A percentile compares a stretch with the other conserved stretches of the same genome.
Conservation (phyloP, 371 early-diverging fungal genomes). For the Cokeromyces recurvatus region DNA sequence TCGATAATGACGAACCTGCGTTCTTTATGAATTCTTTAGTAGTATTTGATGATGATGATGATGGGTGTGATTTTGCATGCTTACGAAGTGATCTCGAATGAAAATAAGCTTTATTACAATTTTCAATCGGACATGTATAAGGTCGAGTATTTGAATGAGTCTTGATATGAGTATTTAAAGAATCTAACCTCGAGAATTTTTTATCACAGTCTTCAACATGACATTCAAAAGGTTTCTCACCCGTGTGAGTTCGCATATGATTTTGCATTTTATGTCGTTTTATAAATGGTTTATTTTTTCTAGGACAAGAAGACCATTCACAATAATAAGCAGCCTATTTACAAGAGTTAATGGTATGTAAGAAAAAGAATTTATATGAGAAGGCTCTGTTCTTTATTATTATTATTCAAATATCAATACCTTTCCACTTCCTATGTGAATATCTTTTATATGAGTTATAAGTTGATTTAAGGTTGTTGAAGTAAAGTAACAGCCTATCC, state of each 20-base stretch:
- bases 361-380: background rate
- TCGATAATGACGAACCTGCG: background rate
- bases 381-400: too few relatives aligned
- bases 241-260: slow-evolving; percentile 80
- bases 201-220: slow-evolving; percentile 60
- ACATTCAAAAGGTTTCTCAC: slow-evolving; percentile 59
- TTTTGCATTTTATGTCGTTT: slow-evolving; percentile 83
- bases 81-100: slow-evolving; percentile 78
- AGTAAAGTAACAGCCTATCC: background rate
- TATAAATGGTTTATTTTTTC: slow-evolving; percentile 65
- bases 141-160: slow-evolving; percentile 79
- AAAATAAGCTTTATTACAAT: slow-evolving; percentile 74
- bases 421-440: slow-evolving; percentile 6
- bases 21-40: too few relatives aligned
- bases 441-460: slow-evolving; percentile 1
- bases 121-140: slow-evolving; percentile 54
- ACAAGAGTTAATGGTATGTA: background rate
- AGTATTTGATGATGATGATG: too few relatives aligned
- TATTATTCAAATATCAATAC: background rate
- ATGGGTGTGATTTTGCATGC: slow-evolving; percentile 54
- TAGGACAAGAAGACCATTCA: slow-evolving; percentile 68
- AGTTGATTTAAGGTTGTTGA: background rate
- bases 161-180: slow-evolving; percentile 78
- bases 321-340: slow-evolving; percentile 62
- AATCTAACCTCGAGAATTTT: slow-evolving; percentile 78